A percentile compares a stretch with the other conserved stretches of the same genome.
These are phyloP conservation scores for Hypoxylon crocopeplum DNA, from an alignment of 495 filamentous ascomycete species.

Conservation along the genomic window DNA sequence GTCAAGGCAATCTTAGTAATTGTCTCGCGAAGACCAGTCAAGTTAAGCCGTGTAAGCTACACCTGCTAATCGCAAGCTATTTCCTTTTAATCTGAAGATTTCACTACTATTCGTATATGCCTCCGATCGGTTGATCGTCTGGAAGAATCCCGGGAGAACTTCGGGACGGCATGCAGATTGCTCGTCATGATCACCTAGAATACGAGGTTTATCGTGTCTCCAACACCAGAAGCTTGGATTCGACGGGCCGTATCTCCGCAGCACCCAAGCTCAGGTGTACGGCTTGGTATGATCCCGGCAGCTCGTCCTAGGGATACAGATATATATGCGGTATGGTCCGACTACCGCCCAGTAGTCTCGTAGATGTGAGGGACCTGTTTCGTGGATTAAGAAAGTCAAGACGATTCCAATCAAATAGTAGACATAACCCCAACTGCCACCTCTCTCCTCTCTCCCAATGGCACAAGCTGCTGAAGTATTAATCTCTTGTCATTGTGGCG, in stretches of 20 bases:
- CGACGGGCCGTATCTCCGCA: slow-evolving; percentile 24
- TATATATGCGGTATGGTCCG: slow-evolving; percentile 1
- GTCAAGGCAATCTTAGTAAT: slow-evolving; percentile 16
- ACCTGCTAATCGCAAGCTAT: slow-evolving; percentile 30
- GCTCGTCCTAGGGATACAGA: too few species aligned
- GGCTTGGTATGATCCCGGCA: too few species aligned
- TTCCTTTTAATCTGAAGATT: slow-evolving; percentile 31
- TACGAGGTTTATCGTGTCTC: neutral
- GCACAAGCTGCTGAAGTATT: slow-evolving; percentile 1
- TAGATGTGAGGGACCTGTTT: neutral
- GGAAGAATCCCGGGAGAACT: neutral
- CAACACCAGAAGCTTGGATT: neutral
- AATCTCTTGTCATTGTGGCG: slow-evolving; percentile 66
- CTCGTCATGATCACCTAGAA: neutral
- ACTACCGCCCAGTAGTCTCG: neutral
- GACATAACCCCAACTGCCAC: neutral
- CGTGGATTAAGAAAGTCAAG: too few species aligned
- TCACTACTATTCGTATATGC: slow-evolving; percentile 3
- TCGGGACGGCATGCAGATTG: neutral
- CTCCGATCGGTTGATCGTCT: neutral
- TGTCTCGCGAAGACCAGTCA: slow-evolving; percentile 19
- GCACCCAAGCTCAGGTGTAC: neutral
- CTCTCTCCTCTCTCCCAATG: neutral
- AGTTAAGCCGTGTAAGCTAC: slow-evolving; percentile 29
- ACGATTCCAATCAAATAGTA: too few species aligned